Base-by-base conservation (phyloP, 228 moss, liverwort and hornwort species). In the Sphagnum fallax region DNA sequence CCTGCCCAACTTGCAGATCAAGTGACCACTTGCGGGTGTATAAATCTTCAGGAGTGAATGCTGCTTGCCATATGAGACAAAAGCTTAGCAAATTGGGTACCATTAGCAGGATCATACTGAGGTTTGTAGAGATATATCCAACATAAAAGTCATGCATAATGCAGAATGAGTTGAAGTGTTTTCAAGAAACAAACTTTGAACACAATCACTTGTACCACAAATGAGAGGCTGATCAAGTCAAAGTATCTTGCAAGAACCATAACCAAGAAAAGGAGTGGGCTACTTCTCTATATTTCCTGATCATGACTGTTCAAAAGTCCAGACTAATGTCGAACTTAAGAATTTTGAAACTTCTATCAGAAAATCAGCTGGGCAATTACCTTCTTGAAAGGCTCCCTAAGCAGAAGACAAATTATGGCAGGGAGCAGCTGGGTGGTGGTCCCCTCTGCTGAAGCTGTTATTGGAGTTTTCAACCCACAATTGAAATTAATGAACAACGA, bases 381-480 rank as follows among this genome's bases (percentile, higher is more conserved):
- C 79, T 75, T 94, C 48, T 75, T 84, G 52, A 91, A 70, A 7
- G 94, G 89, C 67, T 79, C 80, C 70, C 89, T 87, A 66, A 79
- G 71, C 59, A 94, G 86, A 64, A 94, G 81, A 18, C 81, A 83
- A 73, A 94, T 77, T 51, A 94, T 68, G 12, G 89, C 83, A 66
- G 91, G 94, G 66, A 94, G 89, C 48, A 91, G 94, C 66, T 87
- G 83, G 74, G 86, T 84, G 12, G 84, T 89, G 50, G 89, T 91
- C 68, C 81, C 81, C 78, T 94, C 91, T 50, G 84, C 80, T 68
- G 89, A 89, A 52, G 72, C 79, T 53, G 71, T 72, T 47, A 87
- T 88, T 52, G 84, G 78, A 57, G 71, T 51, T 52, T 73, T 66
- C 71, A 87, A 81, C 62, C 79, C 52, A 60, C 61, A 67, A 16